Evolutionary conservation across 1,284 basidiomycete species (phyloP).

Genomic region (Marasmius sp.): DNA sequence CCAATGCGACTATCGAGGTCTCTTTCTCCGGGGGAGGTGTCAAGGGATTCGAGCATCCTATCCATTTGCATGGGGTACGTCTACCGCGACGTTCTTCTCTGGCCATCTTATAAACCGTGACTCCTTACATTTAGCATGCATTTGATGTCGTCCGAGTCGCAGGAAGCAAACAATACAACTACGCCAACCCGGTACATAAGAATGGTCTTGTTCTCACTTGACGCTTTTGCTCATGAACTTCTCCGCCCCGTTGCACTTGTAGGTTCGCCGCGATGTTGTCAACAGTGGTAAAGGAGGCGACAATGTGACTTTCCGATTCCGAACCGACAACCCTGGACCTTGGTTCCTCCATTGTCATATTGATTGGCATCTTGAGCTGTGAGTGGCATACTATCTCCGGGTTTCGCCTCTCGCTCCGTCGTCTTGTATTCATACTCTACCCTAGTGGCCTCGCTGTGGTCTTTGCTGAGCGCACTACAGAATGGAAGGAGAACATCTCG

Average conservation of each 20-base stretch:
- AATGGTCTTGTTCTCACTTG: conserved; percentile 16
- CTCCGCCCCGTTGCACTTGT: no score
- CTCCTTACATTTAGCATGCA: neutral
- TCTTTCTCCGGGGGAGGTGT: conserved; percentile 13
- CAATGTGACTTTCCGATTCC: conserved; percentile 36
- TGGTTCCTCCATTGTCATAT: conserved; percentile 43
- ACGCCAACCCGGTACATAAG: conserved; percentile 30
- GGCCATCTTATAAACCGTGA: neutral
- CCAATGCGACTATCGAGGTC: conserved; percentile 21
- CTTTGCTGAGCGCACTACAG: neutral
- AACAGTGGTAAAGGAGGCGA: conserved; percentile 27
- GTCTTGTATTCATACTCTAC: neutral
- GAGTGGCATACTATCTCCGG: conserved; percentile 13
- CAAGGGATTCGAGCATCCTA: conserved; percentile 31
- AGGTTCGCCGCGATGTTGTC: conserved; percentile 33
- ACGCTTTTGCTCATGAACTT: neutral
- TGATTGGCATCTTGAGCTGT: conserved; percentile 44
- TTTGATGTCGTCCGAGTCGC: conserved; percentile 9
- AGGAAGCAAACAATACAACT: conserved; percentile 29
- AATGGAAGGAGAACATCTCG: neutral
- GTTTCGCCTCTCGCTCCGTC: neutral
- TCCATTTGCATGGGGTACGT: conserved; percentile 40
- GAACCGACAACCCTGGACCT: conserved; percentile 47
- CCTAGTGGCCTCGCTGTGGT: neutral
- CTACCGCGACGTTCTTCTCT: conserved; percentile 17